Evolutionary conservation across 768 basidiomycete species (phyloP).

Genomic region (Mycena kentingensis): DNA sequence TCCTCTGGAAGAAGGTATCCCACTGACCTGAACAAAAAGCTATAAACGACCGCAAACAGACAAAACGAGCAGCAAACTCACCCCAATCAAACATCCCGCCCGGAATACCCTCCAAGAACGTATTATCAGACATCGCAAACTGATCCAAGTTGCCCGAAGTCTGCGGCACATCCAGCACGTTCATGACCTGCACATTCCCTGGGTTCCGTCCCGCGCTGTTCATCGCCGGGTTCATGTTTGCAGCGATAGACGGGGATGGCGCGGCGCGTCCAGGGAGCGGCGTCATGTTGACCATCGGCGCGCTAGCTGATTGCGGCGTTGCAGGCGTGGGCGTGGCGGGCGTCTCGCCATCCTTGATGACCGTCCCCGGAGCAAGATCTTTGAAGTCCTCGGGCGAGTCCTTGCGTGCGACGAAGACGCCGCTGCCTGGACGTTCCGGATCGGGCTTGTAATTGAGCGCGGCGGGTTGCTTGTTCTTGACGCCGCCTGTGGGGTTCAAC

Average conservation of each 20-base stretch:
- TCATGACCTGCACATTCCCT: constrained; percentile 74
- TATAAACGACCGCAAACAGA: constrained; percentile 6
- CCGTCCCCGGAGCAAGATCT: constrained; percentile 56
- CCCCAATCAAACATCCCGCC: constrained; percentile 89
- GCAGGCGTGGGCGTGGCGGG: too few species aligned
- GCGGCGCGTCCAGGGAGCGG: constrained; percentile 41
- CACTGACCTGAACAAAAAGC: constrained; percentile 60
- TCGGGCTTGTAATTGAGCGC: constrained; percentile 77
- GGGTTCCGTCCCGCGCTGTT: constrained; percentile 44
- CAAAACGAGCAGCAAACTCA: constrained; percentile 34
- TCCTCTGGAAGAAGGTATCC: constrained; percentile 78
- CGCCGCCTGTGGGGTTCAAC: constrained; percentile 79
- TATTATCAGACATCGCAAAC: constrained; percentile 65
- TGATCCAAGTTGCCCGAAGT: constrained; percentile 59
- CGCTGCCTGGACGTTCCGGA: constrained; percentile 79
- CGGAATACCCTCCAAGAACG: constrained; percentile 77
- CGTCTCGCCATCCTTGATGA: constrained; percentile 49
- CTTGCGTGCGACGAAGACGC: constrained; percentile 73
- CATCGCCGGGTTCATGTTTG: constrained; percentile 78
- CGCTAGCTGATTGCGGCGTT: background rate
- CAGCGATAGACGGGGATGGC: constrained; percentile 37
- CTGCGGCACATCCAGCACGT: constrained; percentile 65
- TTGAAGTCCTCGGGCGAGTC: constrained; percentile 49
- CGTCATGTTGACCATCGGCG: constrained; percentile 60
- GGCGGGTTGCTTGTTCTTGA: constrained; percentile 54